Evolutionary conservation across 129 eudicot species (phyloP).

Genomic region (Lactuca sativa): DNA sequence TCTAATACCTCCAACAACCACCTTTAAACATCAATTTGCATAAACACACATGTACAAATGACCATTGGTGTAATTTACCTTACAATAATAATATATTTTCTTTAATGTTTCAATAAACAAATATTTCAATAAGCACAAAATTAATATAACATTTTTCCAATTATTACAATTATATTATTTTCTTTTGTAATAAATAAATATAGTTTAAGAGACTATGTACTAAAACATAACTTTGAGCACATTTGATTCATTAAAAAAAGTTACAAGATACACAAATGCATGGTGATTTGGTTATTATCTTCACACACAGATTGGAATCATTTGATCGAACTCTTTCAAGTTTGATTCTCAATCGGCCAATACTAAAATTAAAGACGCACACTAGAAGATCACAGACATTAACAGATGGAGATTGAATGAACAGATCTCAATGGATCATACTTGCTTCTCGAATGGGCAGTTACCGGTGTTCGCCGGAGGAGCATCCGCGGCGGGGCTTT

Average conservation of each 20-base stretch:
- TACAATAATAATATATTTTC: too few relatives aligned
- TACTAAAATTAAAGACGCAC: neutral
- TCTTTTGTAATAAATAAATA: too few relatives aligned
- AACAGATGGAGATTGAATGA: neutral
- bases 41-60: too few relatives aligned
- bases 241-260: neutral
- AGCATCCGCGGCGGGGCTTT: neutral
- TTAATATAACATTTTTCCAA: too few relatives aligned
- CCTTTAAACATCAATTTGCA: too few relatives aligned
- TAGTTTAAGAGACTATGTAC: too few relatives aligned
- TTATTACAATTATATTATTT: too few relatives aligned
- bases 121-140: too few relatives aligned
- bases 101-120: too few relatives aligned
- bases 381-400: conserved; percentile 19
- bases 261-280: neutral
- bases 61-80: too few relatives aligned
- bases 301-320: neutral
- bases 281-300: neutral
- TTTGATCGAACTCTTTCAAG: neutral
- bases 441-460: conserved; percentile 40
- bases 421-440: neutral
- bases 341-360: neutral
- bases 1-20: too few relatives aligned
- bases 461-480: conserved; percentile 1
- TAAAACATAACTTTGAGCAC: neutral